Conservation (phyloP, 768 basidiomycete genomes). For the Thelephora ganbajun region DNA sequence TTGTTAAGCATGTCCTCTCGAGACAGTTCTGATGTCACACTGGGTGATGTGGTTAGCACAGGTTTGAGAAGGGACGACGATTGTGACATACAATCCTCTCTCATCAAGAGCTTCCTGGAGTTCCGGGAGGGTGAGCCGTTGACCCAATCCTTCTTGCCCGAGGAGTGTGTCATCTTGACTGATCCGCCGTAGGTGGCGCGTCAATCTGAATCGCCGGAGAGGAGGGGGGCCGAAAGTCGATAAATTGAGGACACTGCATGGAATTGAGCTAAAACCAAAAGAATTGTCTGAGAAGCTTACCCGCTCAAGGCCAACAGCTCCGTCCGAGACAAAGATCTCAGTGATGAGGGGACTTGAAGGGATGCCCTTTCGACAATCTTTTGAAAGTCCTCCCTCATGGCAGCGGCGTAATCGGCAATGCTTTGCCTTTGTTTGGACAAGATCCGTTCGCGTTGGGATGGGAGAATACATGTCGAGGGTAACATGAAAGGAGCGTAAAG, state of each 20-base stretch:
- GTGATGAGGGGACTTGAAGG: conserved; percentile 19
- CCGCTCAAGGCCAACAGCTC: conserved; percentile 35
- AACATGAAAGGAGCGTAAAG: conserved; percentile 77
- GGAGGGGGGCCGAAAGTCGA: conserved; percentile 23
- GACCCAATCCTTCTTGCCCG: conserved; percentile 29
- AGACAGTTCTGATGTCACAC: neutral
- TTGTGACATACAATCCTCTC: conserved; percentile 48
- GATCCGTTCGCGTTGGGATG: conserved; percentile 63
- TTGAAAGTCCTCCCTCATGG: conserved; percentile 10
- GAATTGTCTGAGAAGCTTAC: conserved; percentile 23
- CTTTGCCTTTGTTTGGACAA: conserved; percentile 32
- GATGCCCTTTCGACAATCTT: conserved; percentile 9
- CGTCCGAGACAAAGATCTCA: conserved; percentile 16
- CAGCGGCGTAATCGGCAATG: conserved; percentile 18
- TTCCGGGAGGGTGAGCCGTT: conserved; percentile 35
- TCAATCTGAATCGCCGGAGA: conserved; percentile 21
- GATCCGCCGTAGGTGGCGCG: conserved; percentile 25
- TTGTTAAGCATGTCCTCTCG: neutral
- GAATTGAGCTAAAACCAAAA: conserved; percentile 14
- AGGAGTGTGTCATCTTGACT: conserved; percentile 53
- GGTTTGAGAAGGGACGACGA: neutral
- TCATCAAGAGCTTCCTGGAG: conserved; percentile 56
- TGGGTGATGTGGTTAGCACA: neutral
- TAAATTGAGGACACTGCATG: conserved; percentile 21
- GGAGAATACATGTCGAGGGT: conserved; percentile 77